These are phyloP conservation scores for Crucibulum laeve DNA, from an alignment of 768 basidiomycete species.

Conservation along the genomic window DNA sequence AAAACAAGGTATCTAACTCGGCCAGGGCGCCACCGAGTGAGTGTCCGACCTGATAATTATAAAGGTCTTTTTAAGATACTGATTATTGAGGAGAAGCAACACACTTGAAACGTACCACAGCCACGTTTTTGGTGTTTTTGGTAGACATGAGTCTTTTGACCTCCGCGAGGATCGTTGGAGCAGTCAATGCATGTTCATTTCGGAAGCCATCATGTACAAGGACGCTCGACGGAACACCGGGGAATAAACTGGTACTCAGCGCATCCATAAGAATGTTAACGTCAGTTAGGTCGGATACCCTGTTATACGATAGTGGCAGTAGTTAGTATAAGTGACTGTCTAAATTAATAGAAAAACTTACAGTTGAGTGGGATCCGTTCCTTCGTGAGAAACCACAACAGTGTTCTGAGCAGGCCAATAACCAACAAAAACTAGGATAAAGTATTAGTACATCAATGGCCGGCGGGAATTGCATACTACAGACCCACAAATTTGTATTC, in stretches of 20 bases:
- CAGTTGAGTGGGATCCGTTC: conserved; percentile 48
- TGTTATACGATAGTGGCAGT: too few relatives aligned
- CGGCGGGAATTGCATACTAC: conserved; percentile 2
- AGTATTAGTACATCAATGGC: conserved; percentile 3
- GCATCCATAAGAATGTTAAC: conserved; percentile 25
- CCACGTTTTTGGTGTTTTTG: conserved; percentile 32
- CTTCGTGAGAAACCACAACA: conserved; percentile 50
- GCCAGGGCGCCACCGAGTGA: conserved; percentile 44
- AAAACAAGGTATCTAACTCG: conserved; percentile 38
- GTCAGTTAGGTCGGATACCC: conserved; percentile 45
- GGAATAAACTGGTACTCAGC: conserved; percentile 43
- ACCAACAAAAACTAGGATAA: conserved; percentile 40
- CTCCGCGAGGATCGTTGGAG: conserved; percentile 34
- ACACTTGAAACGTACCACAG: conserved; percentile 23
- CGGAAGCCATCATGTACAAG: conserved; percentile 49
- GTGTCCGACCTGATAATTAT: conserved; percentile 29
- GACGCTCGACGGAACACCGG: conserved; percentile 36
- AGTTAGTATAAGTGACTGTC: conserved; percentile 1
- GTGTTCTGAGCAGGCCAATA: conserved; percentile 41
- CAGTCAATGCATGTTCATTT: conserved; percentile 40
- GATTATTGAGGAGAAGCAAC: conserved; percentile 4
- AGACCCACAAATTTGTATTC: conserved; percentile 36
- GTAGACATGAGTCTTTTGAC: conserved; percentile 31
- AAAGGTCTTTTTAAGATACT: neutral
- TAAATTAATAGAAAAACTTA: conserved; percentile 14